Conservation (phyloP, 2,329 filamentous ascomycete species). For the Diaporthe capsici region DNA sequence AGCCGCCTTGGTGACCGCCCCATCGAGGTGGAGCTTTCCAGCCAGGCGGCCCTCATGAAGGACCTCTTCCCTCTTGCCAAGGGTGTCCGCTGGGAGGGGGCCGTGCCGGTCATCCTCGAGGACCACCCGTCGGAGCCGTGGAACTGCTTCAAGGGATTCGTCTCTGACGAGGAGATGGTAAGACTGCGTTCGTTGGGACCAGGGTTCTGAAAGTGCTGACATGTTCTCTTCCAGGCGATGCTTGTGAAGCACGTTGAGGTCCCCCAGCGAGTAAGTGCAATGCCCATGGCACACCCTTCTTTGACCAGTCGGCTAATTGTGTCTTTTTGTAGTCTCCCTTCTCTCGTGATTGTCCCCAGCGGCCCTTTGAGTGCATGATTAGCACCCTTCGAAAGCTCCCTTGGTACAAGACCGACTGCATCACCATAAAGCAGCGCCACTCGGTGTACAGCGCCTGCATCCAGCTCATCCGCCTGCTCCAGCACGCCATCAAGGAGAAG, state of each 20-base stretch:
- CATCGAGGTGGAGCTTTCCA: conserved; percentile 70
- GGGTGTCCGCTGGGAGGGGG: conserved; percentile 69
- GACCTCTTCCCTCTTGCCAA: conserved; percentile 72
- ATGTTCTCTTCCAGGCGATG: conserved; percentile 55
- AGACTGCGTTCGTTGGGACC: background rate
- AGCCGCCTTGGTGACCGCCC: conserved; percentile 70
- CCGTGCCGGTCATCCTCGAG: conserved; percentile 57
- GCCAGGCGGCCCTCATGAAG: conserved; percentile 70
- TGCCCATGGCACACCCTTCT: background rate
- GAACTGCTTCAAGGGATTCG: conserved; percentile 71
- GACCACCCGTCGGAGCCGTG: conserved; percentile 58
- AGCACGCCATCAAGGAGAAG: conserved; percentile 56
- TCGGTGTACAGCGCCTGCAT: conserved; percentile 65
- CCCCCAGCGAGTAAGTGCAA: conserved; percentile 69
- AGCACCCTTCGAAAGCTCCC: conserved; percentile 74
- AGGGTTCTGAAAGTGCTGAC: background rate
- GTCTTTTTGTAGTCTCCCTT: conserved; percentile 65
- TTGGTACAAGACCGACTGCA: conserved; percentile 69
- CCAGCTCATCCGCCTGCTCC: conserved; percentile 63
- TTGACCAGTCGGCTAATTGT: conserved; percentile 34
- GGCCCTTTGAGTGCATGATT: conserved; percentile 76
- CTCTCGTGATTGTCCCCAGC: conserved; percentile 72
- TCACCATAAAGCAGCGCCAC: conserved; percentile 71
- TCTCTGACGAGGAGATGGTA: conserved; percentile 72
- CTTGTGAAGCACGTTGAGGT: conserved; percentile 74